These are phyloP conservation scores for Eustoma russellianum DNA, from an alignment of 257 asterid species.

Conservation along the genomic window DNA sequence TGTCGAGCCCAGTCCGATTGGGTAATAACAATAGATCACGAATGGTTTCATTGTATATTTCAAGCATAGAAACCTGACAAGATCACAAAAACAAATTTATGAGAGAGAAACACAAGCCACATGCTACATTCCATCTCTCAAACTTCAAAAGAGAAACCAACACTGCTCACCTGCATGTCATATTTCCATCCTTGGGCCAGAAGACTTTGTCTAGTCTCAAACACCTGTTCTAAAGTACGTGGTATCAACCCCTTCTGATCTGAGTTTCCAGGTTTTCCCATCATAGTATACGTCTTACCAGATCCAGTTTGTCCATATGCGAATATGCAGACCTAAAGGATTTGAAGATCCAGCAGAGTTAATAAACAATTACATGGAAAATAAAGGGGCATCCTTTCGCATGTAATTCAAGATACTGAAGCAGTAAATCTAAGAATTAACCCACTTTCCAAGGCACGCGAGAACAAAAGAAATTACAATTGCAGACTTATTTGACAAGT, in stretches of 20 bases:
- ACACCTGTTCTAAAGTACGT: conserved; percentile 82
- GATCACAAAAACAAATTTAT: background rate
- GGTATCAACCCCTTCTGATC: conserved; percentile 90
- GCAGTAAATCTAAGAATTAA: no score
- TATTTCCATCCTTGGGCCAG: conserved; percentile 97
- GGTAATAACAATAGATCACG: conserved; percentile 63
- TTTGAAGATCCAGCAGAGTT: conserved; percentile 1
- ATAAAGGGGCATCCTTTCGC: no score
- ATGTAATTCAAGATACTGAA: no score
- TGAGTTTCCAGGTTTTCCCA: conserved; percentile 65
- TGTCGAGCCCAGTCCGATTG: no score
- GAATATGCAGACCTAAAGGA: conserved; percentile 78
- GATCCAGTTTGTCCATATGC: conserved; percentile 99
- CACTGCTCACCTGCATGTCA: conserved; percentile 74
- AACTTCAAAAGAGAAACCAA: conserved; percentile 4
- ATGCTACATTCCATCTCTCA: no score
- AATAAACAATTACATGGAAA: background rate
- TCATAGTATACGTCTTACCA: conserved; percentile 95
- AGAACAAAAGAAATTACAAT: no score
- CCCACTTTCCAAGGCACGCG: no score
- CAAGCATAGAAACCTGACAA: conserved; percentile 89
- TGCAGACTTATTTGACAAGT: no score
- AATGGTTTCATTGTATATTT: conserved; percentile 86
- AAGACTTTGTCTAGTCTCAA: conserved; percentile 69
- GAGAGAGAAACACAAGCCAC: no score